These are phyloP conservation scores for Sporothrix euskadiensis DNA, from an alignment of 2,329 filamentous ascomycete species.

Conservation along the genomic window DNA sequence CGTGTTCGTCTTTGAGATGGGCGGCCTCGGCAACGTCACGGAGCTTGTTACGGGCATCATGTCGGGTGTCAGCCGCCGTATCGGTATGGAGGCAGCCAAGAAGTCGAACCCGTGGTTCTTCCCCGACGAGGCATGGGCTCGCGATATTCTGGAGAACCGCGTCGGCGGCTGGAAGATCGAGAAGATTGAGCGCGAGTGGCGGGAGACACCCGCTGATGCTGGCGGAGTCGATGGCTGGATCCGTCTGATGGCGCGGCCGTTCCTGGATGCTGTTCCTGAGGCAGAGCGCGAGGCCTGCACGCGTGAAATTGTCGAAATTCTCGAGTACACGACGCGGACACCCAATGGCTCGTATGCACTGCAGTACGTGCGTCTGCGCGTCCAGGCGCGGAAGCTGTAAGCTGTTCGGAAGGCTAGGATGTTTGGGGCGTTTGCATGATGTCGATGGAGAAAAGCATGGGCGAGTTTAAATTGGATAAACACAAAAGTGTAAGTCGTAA, in stretches of 20 bases:
- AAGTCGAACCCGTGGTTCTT: slow-evolving; percentile 70
- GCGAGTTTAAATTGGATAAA: not conserved
- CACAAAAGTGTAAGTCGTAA: not conserved
- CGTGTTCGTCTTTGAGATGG: slow-evolving; percentile 68
- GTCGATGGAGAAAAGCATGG: not conserved
- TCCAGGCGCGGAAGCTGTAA: slow-evolving; percentile 33
- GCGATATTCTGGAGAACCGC: slow-evolving; percentile 43
- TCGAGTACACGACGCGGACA: slow-evolving; percentile 56
- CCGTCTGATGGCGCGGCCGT: slow-evolving; percentile 60
- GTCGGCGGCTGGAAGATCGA: slow-evolving; percentile 53
- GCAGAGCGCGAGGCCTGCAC: slow-evolving; percentile 55
- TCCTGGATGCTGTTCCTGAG: slow-evolving; percentile 54
- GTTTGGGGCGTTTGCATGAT: not conserved
- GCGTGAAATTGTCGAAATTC: slow-evolving; percentile 54
- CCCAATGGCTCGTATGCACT: slow-evolving; percentile 59
- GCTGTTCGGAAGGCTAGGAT: not conserved
- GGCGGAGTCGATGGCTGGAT: slow-evolving; percentile 68
- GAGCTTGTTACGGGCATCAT: slow-evolving; percentile 63
- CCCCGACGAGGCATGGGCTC: slow-evolving; percentile 63
- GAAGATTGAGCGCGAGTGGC: slow-evolving; percentile 61
- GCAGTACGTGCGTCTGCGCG: slow-evolving; percentile 51
- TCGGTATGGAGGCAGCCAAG: slow-evolving; percentile 51
- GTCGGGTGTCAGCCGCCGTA: slow-evolving; percentile 52
- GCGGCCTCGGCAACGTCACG: slow-evolving; percentile 66
- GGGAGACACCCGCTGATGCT: slow-evolving; percentile 60